phyloP scores from a whole-genome alignment of 2,329 filamentous ascomycete species.

The Colletotrichum lupini region DNA sequence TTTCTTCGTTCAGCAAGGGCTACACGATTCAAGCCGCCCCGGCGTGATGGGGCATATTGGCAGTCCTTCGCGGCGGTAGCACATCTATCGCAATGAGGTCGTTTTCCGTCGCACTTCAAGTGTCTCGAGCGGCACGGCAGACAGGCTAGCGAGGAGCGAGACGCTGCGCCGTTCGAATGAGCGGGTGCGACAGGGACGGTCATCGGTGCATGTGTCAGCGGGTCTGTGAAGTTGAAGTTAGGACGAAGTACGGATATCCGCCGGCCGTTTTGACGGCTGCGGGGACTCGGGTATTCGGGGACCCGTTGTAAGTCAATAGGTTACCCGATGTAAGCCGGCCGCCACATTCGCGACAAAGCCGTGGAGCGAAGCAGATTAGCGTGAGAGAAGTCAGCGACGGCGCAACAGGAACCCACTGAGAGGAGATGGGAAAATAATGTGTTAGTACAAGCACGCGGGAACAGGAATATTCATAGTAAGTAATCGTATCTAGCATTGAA shows the following conservation, averaged over 20 bases:
- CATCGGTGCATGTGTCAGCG: background rate
- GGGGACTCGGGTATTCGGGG: constrained; percentile 15
- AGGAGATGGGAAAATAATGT: too few species aligned
- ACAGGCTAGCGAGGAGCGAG: constrained; percentile 55
- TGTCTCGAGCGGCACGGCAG: constrained; percentile 62
- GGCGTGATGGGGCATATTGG: constrained; percentile 61
- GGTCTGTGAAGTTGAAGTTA: background rate
- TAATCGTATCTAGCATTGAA: too few species aligned
- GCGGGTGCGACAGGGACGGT: background rate
- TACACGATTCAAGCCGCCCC: constrained; percentile 53
- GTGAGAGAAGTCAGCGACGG: too few species aligned
- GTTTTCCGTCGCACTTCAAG: constrained; percentile 63
- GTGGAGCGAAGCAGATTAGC: background rate
- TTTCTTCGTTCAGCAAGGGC: constrained; percentile 43
- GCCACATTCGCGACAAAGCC: background rate
- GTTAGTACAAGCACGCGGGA: too few species aligned
- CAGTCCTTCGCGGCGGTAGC: constrained; percentile 55
- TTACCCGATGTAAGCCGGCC: background rate
- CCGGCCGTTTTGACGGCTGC: background rate
- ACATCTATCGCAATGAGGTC: constrained; percentile 59
- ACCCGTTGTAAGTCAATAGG: constrained; percentile 1
- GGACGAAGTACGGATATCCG: background rate
- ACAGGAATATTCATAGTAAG: too few species aligned
- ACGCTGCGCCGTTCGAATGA: background rate
- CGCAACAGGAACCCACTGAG: too few species aligned